A percentile compares a stretch with the other conserved stretches of the same genome.
Conservation (phyloP, 768 basidiomycete genomes). For the Amanita fuliginea region DNA sequence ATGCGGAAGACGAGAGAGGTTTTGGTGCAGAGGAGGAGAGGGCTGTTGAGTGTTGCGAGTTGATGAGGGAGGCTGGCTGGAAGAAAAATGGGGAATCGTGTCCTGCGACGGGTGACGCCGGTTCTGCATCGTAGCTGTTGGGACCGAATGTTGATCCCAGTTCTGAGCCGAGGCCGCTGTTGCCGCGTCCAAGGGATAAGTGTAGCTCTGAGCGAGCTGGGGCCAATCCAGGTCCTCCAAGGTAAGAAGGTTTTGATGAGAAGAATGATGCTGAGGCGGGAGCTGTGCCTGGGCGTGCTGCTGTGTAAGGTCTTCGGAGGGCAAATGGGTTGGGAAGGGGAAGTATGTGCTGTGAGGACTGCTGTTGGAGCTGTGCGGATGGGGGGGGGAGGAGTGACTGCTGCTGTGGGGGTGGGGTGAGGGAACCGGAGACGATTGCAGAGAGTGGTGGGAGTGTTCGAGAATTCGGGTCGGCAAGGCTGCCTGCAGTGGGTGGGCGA, state of each 20-base stretch:
- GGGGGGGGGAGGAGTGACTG: constrained; percentile 23
- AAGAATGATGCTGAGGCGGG: constrained; percentile 59
- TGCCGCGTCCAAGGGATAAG: constrained; percentile 28
- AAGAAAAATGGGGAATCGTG: constrained; percentile 66
- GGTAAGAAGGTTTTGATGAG: constrained; percentile 36
- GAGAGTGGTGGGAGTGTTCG: constrained; percentile 62
- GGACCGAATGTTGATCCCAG: constrained; percentile 5
- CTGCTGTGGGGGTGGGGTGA: constrained; percentile 33
- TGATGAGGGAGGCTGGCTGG: constrained; percentile 20
- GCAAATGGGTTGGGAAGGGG: constrained; percentile 44
- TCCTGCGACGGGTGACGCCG: constrained; percentile 14
- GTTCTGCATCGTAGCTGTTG: constrained; percentile 10
- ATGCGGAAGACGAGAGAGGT: constrained; percentile 13
- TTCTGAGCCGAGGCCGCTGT: constrained; percentile 14
- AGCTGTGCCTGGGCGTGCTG: constrained; percentile 60
- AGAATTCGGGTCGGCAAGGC: constrained; percentile 21
- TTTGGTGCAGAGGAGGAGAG: constrained; percentile 18
- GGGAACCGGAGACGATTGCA: constrained; percentile 65
- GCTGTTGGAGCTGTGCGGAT: constrained; percentile 13
- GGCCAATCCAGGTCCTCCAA: constrained; percentile 43
- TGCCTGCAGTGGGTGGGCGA: constrained; percentile 44
- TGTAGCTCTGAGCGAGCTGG: constrained; percentile 20
- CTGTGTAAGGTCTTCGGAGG: constrained; percentile 46
- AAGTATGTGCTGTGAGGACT: constrained; percentile 39
- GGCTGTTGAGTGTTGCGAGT: constrained; percentile 13